Conservation (phyloP, 169 alveolate genomes). For the Perkinsus olseni region DNA sequence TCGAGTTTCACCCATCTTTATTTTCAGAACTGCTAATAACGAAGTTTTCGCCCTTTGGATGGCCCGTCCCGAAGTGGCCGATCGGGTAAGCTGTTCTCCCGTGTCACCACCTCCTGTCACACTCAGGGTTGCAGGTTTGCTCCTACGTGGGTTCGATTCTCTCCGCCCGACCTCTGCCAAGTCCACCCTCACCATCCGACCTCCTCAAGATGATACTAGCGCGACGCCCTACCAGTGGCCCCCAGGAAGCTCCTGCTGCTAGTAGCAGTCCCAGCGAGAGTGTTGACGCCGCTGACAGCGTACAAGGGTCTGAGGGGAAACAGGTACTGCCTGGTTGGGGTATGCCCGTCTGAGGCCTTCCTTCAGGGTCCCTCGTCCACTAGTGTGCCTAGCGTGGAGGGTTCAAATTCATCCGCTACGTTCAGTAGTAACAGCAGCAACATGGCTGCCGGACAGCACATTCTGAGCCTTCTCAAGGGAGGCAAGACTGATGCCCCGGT, state of each 20-base stretch:
- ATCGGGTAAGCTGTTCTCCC: not conserved
- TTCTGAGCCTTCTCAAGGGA: not conserved
- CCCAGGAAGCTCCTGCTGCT: not conserved
- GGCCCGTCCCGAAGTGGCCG: not conserved
- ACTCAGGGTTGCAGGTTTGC: not conserved
- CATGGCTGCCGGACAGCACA: not conserved
- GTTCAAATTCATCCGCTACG: not conserved
- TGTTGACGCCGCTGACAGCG: not conserved
- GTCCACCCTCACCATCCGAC: not conserved
- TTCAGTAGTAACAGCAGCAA: not conserved
- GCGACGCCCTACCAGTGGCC: not conserved
- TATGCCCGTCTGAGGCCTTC: no score
- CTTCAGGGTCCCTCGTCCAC: not conserved
- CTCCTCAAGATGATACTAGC: not conserved
- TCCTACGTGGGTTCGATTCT: not conserved
- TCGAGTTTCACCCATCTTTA: no score
- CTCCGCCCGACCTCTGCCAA: not conserved
- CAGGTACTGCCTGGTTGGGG: not conserved
- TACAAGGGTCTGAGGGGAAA: not conserved
- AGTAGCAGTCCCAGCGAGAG: not conserved
- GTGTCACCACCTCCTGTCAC: not conserved
- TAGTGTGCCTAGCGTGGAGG: not conserved
- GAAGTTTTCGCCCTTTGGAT: not conserved
- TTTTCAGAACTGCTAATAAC: not conserved
- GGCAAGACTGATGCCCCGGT: not conserved